These are phyloP conservation scores for Calophaca sinica DNA, from an alignment of 306 rosid genomes.

Conservation along the genomic window DNA sequence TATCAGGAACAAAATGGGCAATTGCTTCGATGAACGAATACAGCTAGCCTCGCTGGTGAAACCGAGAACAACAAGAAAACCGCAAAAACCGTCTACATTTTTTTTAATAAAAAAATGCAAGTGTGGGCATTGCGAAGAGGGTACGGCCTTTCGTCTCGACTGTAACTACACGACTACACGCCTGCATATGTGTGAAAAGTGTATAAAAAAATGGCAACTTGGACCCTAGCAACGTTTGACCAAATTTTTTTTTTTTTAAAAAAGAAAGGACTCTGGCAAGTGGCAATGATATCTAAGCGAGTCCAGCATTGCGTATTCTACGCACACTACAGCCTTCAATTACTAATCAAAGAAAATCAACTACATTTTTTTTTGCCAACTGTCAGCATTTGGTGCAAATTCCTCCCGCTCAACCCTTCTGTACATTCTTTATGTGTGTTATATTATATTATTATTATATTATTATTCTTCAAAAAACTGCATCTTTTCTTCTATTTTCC, in stretches of 20 bases:
- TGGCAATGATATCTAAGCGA: constrained; percentile 12
- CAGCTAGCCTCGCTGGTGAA: constrained; percentile 21
- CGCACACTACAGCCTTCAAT: not conserved
- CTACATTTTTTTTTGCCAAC: too few relatives aligned
- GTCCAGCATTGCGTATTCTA: constrained; percentile 16
- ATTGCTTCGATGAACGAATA: constrained; percentile 9
- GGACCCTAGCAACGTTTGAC: not conserved
- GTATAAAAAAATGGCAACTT: constrained; percentile 41
- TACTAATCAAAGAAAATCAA: too few relatives aligned
- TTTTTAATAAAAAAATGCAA: not conserved
- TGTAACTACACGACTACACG: constrained; percentile 8
- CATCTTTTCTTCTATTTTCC: too few relatives aligned
- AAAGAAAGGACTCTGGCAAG: not conserved
- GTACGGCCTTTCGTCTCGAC: not conserved
- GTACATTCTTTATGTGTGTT: too few relatives aligned
- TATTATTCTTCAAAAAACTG: too few relatives aligned
- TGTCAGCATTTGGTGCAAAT: too few relatives aligned
- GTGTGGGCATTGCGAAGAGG: not conserved
- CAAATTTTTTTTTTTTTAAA: too few relatives aligned
- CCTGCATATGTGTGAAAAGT: constrained; percentile 45
- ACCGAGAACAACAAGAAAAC: constrained; percentile 40
- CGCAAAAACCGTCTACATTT: constrained; percentile 10
- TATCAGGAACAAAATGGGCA: not conserved
- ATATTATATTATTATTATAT: too few relatives aligned
- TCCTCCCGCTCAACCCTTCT: too few relatives aligned